These are phyloP conservation scores for Lanzia echinophila DNA, from an alignment of 2,329 filamentous ascomycete species.

Conservation along the genomic window DNA sequence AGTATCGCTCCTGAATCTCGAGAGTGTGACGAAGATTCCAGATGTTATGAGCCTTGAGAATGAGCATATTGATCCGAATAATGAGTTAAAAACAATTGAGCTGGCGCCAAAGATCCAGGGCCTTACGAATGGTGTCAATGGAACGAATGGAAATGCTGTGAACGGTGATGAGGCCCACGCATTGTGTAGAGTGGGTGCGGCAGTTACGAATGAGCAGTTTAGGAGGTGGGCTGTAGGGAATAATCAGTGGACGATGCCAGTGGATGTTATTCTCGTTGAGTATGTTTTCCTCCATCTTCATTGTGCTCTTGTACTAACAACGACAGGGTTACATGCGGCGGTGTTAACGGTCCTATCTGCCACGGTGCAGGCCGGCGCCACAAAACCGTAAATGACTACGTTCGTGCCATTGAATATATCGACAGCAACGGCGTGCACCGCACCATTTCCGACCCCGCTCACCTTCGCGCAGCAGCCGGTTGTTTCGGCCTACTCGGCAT, in stretches of 20 bases:
- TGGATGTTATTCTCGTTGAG: constrained; percentile 43
- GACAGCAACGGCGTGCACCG: constrained; percentile 39
- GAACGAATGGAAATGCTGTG: constrained; percentile 4
- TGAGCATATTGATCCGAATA: background rate
- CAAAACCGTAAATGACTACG: constrained; percentile 39
- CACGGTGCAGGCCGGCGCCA: constrained; percentile 40
- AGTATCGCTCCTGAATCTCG: constrained; percentile 37
- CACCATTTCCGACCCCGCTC: constrained; percentile 33
- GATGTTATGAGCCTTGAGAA: constrained; percentile 30
- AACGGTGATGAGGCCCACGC: constrained; percentile 20
- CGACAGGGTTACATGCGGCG: constrained; percentile 38
- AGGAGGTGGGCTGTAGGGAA: constrained; percentile 38
- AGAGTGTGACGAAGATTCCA: constrained; percentile 34
- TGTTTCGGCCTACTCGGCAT: constrained; percentile 43
- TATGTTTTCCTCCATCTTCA: constrained; percentile 12
- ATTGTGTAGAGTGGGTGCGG: constrained; percentile 36
- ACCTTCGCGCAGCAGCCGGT: constrained; percentile 38
- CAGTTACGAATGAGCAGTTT: constrained; percentile 41
- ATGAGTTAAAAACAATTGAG: constrained; percentile 10
- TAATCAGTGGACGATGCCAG: constrained; percentile 36
- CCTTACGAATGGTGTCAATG: background rate
- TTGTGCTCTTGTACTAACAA: constrained; percentile 2
- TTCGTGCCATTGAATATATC: constrained; percentile 42
- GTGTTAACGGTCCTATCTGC: constrained; percentile 40
- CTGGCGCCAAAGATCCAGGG: constrained; percentile 3